Conservation (phyloP, 2,329 filamentous ascomycete species). For the Pseudonectria foliicola region DNA sequence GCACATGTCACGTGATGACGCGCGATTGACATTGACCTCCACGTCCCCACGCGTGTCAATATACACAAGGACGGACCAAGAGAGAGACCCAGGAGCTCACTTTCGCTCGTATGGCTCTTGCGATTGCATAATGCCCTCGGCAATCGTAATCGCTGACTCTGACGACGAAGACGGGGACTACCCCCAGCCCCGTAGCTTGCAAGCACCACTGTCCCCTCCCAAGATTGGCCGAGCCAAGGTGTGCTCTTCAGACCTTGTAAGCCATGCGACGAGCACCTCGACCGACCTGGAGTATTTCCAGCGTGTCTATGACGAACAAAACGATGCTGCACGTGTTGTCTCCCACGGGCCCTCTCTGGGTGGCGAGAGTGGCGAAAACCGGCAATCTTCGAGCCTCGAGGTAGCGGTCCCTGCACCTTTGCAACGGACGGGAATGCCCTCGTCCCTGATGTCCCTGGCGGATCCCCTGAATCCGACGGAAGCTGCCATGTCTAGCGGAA, state of each 20-base stretch:
- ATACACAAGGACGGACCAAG: too few species aligned
- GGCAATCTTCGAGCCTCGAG: constrained; percentile 15
- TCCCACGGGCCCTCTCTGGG: too few species aligned
- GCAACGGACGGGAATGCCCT: constrained; percentile 20
- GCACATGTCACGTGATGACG: constrained; percentile 17
- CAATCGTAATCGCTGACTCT: constrained; percentile 31
- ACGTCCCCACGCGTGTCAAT: constrained; percentile 11
- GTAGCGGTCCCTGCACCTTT: constrained; percentile 20
- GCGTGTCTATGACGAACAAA: constrained; percentile 40
- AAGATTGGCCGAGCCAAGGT: constrained; percentile 4
- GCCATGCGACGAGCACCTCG: constrained; percentile 28
- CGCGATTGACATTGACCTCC: constrained; percentile 6
- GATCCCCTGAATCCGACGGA: constrained; percentile 18
- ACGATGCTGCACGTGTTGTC: constrained; percentile 20
- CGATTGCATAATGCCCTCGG: constrained; percentile 14
- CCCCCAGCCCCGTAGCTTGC: constrained; percentile 11
- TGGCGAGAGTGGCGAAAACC: neutral
- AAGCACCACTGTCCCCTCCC: constrained; percentile 2
- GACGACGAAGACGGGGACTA: constrained; percentile 29
- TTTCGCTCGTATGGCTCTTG: neutral
- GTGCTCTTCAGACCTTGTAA: constrained; percentile 19
- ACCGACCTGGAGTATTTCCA: constrained; percentile 44
- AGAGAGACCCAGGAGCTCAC: too few species aligned
- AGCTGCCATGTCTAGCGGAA: constrained; percentile 7
- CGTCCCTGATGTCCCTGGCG: constrained; percentile 21